These are phyloP conservation scores for Dryas integrifolia DNA, from an alignment of 331 rosid species.

Conservation along the genomic window DNA sequence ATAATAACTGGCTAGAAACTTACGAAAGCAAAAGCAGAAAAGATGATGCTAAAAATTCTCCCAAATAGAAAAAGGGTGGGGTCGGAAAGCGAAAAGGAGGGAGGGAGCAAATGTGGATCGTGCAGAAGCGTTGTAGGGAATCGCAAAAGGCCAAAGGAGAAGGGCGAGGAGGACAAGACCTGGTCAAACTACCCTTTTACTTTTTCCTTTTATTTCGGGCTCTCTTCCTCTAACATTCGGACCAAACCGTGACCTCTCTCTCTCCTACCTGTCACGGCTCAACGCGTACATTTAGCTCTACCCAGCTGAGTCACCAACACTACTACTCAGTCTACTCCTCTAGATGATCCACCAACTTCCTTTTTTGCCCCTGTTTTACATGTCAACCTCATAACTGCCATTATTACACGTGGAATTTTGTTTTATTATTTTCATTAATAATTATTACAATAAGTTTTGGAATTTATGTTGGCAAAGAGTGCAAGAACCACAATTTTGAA, in stretches of 20 bases:
- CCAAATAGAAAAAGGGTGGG: not conserved
- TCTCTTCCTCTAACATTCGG: not conserved
- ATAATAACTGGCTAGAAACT: too few species aligned
- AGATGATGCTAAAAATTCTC: too few species aligned
- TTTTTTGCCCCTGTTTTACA: not conserved
- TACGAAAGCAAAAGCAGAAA: too few species aligned
- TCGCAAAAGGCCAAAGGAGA: not conserved
- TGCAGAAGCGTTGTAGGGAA: conserved; percentile 24
- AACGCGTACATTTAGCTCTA: conserved; percentile 24
- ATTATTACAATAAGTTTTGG: too few species aligned
- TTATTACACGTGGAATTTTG: not conserved
- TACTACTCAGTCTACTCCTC: not conserved
- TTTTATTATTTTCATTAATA: too few species aligned
- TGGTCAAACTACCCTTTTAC: conserved; percentile 20
- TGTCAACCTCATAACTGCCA: not conserved
- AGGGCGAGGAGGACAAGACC: not conserved
- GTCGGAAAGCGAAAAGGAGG: not conserved
- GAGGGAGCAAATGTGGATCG: conserved; percentile 11
- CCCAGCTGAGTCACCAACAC: conserved; percentile 7
- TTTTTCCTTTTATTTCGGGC: not conserved
- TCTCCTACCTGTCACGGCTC: not conserved
- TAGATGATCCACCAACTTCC: not conserved
- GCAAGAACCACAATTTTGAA: too few species aligned
- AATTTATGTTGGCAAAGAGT: too few species aligned
- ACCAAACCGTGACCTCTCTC: not conserved